Conservation (phyloP, 2,329 filamentous ascomycete genomes). For the Epichloe typhina region DNA sequence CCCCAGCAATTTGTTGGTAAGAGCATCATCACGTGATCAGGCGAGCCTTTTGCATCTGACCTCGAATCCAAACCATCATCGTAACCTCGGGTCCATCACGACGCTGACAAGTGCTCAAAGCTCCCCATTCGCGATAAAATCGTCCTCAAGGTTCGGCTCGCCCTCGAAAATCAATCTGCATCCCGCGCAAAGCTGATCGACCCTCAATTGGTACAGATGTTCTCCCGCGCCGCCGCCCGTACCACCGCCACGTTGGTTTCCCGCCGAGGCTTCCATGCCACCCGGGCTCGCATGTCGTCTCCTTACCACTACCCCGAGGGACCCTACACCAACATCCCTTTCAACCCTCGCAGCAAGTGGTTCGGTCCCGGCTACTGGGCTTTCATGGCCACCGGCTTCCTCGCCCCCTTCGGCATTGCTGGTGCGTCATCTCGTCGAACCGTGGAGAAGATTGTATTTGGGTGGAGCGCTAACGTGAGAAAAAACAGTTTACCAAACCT, state of each 20-base stretch:
- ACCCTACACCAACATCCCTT: conserved; percentile 86
- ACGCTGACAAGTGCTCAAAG: conserved; percentile 14
- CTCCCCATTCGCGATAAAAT: conserved; percentile 10
- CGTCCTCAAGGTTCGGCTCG: conserved; percentile 8
- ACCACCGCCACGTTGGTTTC: conserved; percentile 57
- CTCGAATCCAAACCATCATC: conserved; percentile 17
- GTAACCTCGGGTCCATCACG: conserved; percentile 17
- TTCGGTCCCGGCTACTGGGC: conserved; percentile 76
- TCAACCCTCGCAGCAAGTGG: conserved; percentile 84
- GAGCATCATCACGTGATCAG: conserved; percentile 9
- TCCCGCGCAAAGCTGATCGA: conserved; percentile 26
- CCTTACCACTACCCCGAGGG: conserved; percentile 99
- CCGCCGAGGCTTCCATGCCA: conserved; percentile 90
- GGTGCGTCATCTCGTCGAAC: conserved; percentile 30
- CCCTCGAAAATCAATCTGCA: background rate
- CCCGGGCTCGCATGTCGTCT: conserved; percentile 70
- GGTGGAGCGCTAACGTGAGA: conserved; percentile 2
- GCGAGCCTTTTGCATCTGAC: conserved; percentile 18
- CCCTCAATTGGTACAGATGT: conserved; percentile 48
- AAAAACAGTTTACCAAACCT: conserved; percentile 33
- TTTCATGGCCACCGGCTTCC: conserved; percentile 47
- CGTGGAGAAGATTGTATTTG: background rate
- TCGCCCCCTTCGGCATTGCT: conserved; percentile 49
- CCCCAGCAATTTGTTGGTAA: background rate
- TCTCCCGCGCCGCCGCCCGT: conserved; percentile 56